Base-by-base conservation (phyloP, 768 basidiomycete species). In the Naganishia kalamii region DNA sequence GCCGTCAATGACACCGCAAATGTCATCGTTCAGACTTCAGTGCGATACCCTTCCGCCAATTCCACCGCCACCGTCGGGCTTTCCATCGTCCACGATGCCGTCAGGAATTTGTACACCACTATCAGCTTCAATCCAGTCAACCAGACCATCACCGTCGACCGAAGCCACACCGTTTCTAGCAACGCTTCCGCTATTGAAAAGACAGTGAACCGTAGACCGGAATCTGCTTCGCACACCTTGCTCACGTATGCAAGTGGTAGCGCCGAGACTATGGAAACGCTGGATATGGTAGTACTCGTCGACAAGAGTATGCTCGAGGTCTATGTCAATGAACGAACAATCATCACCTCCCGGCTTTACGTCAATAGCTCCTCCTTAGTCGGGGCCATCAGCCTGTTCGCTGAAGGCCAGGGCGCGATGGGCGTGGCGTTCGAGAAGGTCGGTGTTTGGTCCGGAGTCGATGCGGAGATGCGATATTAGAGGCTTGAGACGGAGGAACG, bases 271-370 rank as follows among this genome's bases (percentile, higher is more conserved):
- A 21, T 48, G 49, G 66, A 68, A 52, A 47, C 35, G 27, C 66
- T 68, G 15, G 49, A 60, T 27, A 4, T 68, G 12, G 21, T 50
- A 10, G 46, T 63, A 32, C 41, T 68, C 23, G 49, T 63, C 46
- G 66, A 68, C 37, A 54, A 50, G 43, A 52, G 62, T 40, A 62
- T 68, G 1, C 21, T 68, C n/a, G 66, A 68, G 46, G 62, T 68
- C 11, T 68, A 59, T 46, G 32, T 57, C 25, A 68, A 68, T 35
- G 66, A 63, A 23, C 62, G 66, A 30, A 63, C 62, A 7, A 44
- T 48, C 23, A 49, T 68, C 30, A 59, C 62, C 33, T 52, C 62
- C 13, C 25, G 66, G 37, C 47, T 68, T 2, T 68, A 68, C 54
- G 54, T 57, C 5, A 40, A 57, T 35, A 21, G 37, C 23, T 37